Evolutionary conservation across 768 basidiomycete genomes (phyloP).

Genomic region (Suillus paluster): DNA sequence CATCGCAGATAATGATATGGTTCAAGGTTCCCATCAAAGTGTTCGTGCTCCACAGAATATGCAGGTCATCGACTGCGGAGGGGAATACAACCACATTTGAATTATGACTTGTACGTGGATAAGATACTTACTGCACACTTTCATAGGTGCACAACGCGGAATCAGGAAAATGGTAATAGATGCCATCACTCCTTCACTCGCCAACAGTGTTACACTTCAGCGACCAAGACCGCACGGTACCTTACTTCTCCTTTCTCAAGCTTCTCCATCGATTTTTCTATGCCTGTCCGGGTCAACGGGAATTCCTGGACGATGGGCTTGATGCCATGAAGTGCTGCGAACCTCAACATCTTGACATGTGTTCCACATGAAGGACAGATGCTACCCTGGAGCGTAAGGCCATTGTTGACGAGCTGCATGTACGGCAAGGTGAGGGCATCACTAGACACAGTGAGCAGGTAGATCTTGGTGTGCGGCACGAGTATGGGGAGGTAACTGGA

Average conservation of each 20-base stretch:
- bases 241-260: slow-evolving; percentile 32
- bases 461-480: slow-evolving; percentile 25
- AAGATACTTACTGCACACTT: background rate
- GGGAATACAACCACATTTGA: too few species aligned
- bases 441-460: slow-evolving; percentile 29
- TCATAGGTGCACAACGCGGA: background rate
- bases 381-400: slow-evolving; percentile 29
- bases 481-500: slow-evolving; percentile 29
- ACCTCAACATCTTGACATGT: slow-evolving; percentile 39
- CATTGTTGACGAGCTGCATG: slow-evolving; percentile 18
- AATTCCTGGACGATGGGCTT: slow-evolving; percentile 36
- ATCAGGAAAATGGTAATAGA: background rate
- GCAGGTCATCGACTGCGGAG: too few species aligned
- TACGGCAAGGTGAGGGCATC: slow-evolving; percentile 27
- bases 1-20: too few species aligned
- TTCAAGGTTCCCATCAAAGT: too few species aligned
- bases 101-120: background rate
- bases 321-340: slow-evolving; percentile 35
- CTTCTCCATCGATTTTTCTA: slow-evolving; percentile 30
- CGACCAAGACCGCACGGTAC: slow-evolving; percentile 37
- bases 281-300: slow-evolving; percentile 33
- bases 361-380: slow-evolving; percentile 28
- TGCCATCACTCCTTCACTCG: background rate
- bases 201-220: background rate
- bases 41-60: too few species aligned